These are phyloP conservation scores for Rhizoclosmatium sp. DNA, from an alignment of 192 early-diverging fungal species.

Conservation along the genomic window DNA sequence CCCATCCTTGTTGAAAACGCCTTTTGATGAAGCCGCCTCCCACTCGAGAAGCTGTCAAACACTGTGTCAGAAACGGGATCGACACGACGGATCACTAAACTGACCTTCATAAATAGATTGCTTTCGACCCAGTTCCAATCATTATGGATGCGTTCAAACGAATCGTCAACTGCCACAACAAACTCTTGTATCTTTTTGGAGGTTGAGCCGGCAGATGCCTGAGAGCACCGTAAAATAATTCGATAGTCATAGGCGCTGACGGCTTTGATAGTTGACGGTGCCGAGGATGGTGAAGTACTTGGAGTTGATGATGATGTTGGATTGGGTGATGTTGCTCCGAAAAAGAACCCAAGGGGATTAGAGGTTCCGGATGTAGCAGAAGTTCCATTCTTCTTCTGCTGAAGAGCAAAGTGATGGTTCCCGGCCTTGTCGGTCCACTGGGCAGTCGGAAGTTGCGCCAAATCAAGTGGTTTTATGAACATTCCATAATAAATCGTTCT, in stretches of 20 bases:
- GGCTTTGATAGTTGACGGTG: constrained; percentile 24
- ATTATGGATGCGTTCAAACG: constrained; percentile 62
- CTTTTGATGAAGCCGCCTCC: constrained; percentile 34
- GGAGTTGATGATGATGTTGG: constrained; percentile 7
- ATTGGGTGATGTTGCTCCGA: neutral
- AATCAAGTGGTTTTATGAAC: constrained; percentile 61
- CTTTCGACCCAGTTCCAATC: constrained; percentile 69
- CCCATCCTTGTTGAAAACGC: constrained; percentile 23
- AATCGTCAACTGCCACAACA: constrained; percentile 60
- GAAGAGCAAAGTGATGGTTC: constrained; percentile 63
- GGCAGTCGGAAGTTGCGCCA: constrained; percentile 30
- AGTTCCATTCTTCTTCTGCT: constrained; percentile 42
- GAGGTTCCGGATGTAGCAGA: constrained; percentile 41
- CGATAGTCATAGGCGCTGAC: constrained; percentile 57
- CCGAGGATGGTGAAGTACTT: neutral
- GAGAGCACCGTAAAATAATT: constrained; percentile 50
- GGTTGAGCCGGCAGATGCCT: constrained; percentile 13
- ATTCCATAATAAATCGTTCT: constrained; percentile 15
- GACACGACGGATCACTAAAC: neutral
- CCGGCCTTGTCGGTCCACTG: constrained; percentile 58
- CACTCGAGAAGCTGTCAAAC: constrained; percentile 46
- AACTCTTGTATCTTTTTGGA: constrained; percentile 20
- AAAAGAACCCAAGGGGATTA: constrained; percentile 29
- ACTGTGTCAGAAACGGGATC: neutral
- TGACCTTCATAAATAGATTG: constrained; percentile 57